phyloP scores from a whole-genome alignment of 495 filamentous ascomycete genomes.

The Parathielavia appendiculata region DNA sequence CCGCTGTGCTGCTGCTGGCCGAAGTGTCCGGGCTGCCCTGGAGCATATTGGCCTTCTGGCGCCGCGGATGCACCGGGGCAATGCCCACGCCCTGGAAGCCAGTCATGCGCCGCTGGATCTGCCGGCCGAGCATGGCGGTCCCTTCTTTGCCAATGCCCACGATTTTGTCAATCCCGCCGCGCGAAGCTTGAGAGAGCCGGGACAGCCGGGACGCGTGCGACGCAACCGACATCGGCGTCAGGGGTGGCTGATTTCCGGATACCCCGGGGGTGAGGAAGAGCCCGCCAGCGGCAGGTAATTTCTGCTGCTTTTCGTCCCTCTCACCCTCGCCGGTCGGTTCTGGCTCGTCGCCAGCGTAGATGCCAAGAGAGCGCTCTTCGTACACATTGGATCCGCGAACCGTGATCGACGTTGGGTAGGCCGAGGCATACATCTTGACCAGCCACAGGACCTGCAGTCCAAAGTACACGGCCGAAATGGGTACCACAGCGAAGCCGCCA shows the following conservation, averaged over 20 bases:
- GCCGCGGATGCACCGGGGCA: neutral
- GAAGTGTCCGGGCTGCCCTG: neutral
- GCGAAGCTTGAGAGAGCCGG: neutral
- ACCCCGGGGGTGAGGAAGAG: neutral
- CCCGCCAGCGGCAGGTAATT: neutral
- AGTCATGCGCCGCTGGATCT: constrained; percentile 49
- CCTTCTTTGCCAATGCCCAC: constrained; percentile 31
- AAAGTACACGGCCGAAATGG: constrained; percentile 63
- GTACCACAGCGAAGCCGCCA: constrained; percentile 80
- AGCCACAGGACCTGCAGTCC: constrained; percentile 75
- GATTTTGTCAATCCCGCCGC: constrained; percentile 8
- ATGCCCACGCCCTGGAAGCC: constrained; percentile 15
- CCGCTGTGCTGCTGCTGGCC: constrained; percentile 9
- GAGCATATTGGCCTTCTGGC: neutral
- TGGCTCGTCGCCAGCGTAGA: constrained; percentile 51
- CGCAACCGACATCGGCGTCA: constrained; percentile 15
- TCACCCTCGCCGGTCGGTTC: constrained; percentile 9
- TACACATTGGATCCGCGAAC: constrained; percentile 63
- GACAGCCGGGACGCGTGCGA: constrained; percentile 25
- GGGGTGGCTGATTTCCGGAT: neutral
- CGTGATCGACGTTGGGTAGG: constrained; percentile 70
- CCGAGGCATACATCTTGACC: constrained; percentile 88
- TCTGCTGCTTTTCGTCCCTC: constrained; percentile 9
- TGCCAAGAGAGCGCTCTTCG: constrained; percentile 64
- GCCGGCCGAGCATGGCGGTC: constrained; percentile 47